Base-by-base conservation (phyloP, 139 green algal genomes). In the Haematococcus lacustris region DNA sequence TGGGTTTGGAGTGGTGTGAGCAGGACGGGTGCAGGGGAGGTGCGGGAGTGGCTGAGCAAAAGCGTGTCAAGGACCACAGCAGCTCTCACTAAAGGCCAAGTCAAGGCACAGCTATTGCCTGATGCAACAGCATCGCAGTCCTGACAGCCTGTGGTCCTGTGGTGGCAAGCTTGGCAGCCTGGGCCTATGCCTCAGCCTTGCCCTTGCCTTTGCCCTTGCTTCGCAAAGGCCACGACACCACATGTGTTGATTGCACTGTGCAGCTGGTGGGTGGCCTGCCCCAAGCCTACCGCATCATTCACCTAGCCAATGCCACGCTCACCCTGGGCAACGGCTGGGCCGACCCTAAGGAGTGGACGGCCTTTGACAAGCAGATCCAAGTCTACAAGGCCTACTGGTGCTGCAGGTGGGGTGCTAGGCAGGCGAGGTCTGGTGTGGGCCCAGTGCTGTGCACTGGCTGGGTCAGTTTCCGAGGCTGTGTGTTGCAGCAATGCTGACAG, bases 331-430 rank as follows among this genome's bases (percentile, higher is more conserved):
- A 34, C 9, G 67, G 67, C 41, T 72, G 38, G 17, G 32, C 47
- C 2, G 47, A 60, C 34, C 30, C 41, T 3, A 34, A 25, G 32
- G 7, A 34, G 25, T 61, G 47, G 41, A 34, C 17, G 32, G 47
- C 67, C 1, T 72, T 63, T 64, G 67, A 72, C 43, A 47, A 2
- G 32, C 38, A 51, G 28, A 72, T 72, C n/a, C n/a, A 63, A 39
- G 39, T 25, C 1, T 72, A 72, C 41, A 61, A 50, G 40, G 33
- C 67, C 26, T 61, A 63, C 43, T 72, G 67, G 67, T 72, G 67
- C 30, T 72, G 67, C 41, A 72, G 67, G 67, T 72, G 32, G 32
- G 66, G 47, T 57, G 47, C 47, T 21, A 57, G 47, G 13, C 13
- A 13, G 47, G 13, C 53, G 30, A 7, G 53, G 26, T 21, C 21